These are phyloP conservation scores for Dactylellina parvicollis DNA, from an alignment of 2,329 filamentous ascomycete species.

Conservation along the genomic window DNA sequence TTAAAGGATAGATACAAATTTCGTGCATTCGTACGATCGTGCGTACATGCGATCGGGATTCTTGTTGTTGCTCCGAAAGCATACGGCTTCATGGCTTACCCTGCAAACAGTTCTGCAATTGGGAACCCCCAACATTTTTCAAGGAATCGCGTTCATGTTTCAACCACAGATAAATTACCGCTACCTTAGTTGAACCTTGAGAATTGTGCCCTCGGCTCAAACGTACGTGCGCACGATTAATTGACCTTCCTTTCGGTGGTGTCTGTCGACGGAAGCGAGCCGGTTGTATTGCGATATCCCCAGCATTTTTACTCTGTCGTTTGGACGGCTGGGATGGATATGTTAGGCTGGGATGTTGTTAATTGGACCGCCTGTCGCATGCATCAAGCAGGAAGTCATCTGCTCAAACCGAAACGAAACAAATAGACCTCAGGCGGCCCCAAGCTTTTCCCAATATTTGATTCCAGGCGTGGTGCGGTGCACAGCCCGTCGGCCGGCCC, in stretches of 20 bases:
- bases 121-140: neutral
- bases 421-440: conserved; percentile 17
- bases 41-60: too few relatives aligned
- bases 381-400: conserved; percentile 43
- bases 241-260: conserved; percentile 34
- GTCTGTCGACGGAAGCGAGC: conserved; percentile 38
- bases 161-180: conserved; percentile 39
- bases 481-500: conserved; percentile 45
- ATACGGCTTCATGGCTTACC: too few relatives aligned
- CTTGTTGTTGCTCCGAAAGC: too few relatives aligned
- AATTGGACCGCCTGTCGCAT: conserved; percentile 29
- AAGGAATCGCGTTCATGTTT: conserved; percentile 22
- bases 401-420: conserved; percentile 55
- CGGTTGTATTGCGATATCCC: conserved; percentile 30
- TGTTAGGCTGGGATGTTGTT: conserved; percentile 44
- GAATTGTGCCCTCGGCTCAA: conserved; percentile 36
- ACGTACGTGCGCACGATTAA: conserved; percentile 5
- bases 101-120: neutral
- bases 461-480: conserved; percentile 10
- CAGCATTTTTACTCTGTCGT: neutral
- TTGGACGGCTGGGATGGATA: conserved; percentile 10
- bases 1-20: too few relatives aligned
- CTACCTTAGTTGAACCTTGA: conserved; percentile 34
- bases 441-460: conserved; percentile 6
- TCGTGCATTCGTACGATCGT: too few relatives aligned